Conservation (phyloP, 305 asterid species). For the Withania somnifera region DNA sequence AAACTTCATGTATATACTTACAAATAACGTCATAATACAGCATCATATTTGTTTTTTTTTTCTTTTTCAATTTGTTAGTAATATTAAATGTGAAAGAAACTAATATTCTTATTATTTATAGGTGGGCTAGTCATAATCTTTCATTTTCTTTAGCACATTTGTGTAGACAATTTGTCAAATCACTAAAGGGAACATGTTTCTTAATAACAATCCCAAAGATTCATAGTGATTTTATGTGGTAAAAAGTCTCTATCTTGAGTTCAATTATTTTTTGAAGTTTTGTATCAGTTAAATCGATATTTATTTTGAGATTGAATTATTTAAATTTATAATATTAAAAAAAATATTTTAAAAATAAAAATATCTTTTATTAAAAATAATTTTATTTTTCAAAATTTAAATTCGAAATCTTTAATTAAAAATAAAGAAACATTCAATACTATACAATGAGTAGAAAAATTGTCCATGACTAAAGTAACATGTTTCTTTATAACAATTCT, state of each 20-base stretch:
- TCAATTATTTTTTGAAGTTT: too few species aligned
- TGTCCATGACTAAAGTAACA: background rate
- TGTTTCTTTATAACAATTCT: background rate
- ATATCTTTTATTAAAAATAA: background rate
- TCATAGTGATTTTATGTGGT: background rate
- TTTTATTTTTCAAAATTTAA: background rate
- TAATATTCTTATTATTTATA: background rate
- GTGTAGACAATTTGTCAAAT: background rate
- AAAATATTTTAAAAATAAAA: background rate
- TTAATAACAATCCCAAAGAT: background rate
- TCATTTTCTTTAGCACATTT: background rate
- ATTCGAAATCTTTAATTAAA: background rate
- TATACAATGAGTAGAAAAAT: background rate
- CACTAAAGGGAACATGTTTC: background rate
- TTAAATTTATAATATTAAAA: background rate
- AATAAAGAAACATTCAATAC: background rate
- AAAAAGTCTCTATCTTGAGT: too few species aligned
- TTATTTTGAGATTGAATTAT: background rate
- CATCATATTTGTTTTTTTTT: background rate
- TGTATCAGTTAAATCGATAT: too few species aligned
- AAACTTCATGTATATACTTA: background rate
- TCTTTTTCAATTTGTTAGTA: background rate
- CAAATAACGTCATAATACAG: background rate
- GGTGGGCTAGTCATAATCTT: background rate
- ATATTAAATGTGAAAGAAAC: background rate